Evolutionary conservation across 139 green algal genomes (phyloP), one percentile per base, ranked within the genome.

Genomic region (Picochlorum costavermella): DNA sequence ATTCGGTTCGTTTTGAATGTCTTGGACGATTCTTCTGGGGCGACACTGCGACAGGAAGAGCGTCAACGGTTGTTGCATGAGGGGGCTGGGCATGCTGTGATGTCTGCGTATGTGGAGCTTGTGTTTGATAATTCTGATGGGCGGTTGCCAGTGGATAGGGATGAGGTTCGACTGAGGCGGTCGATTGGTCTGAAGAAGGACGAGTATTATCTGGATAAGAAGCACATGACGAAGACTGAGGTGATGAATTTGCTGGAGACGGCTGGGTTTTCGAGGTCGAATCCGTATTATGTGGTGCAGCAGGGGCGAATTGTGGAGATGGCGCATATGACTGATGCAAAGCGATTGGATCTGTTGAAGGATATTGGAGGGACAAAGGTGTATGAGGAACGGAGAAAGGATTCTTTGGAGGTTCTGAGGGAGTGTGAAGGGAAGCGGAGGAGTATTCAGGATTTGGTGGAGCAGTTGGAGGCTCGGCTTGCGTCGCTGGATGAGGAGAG

Each of bases 251-350:
- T 98, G 50, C 81, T 99, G 50, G 94, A 99, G 79, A 92, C 76
- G 29, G 94, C 94, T 10, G 94, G 94, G 23, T 98, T 99, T 74
- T 91, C 77, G 14, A 76, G 88, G 5, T 84, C 91, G 50, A 99
- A 99, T 75, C 94, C 94, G 1, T 99, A 99, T 80, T 98, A 98
- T 72, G 87, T 98, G 30, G 94, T 99, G 50, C 92, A 99, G 79
- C 94, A 99, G 79, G 93, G 92, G 51, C 93, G 94, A 80, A 92
- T 95, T 65, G 84, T 80, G 71, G 63, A 72, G 31, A 84, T 96
- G 71, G 72, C 87, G 12, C 82, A 75, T 33, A 97, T 97, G 92
- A 85, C 80, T 25, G 91, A 96, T 71, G 25, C 71, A 2, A 81
- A 98, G 75, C 84, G 94, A 2, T 79, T 99, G 74, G 85, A 96